These are phyloP conservation scores for Aspergillus neotritici DNA, from an alignment of 2,329 filamentous ascomycete genomes.

Conservation along the genomic window DNA sequence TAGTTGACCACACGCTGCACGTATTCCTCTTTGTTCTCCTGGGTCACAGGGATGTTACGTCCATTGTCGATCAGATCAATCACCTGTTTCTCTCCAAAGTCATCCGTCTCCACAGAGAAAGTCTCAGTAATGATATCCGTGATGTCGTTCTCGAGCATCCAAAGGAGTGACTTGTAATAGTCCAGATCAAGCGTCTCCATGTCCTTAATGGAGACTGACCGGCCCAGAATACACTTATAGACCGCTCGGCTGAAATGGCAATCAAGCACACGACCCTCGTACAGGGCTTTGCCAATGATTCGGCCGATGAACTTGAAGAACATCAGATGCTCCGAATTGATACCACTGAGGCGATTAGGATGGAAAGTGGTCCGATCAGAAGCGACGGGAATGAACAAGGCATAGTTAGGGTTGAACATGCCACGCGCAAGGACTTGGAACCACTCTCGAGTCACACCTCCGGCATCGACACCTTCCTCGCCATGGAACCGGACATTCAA, in stretches of 20 bases:
- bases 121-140: constrained; percentile 96
- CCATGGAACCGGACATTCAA: constrained; percentile 95
- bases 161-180: constrained; percentile 96
- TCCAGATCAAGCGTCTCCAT: constrained; percentile 98
- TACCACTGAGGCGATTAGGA: constrained; percentile 84
- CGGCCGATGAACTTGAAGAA: constrained; percentile 99
- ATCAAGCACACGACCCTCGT: constrained; percentile 90
- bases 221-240: constrained; percentile 95
- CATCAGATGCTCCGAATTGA: constrained; percentile 92
- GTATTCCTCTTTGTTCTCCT: constrained; percentile 98
- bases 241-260: constrained; percentile 98
- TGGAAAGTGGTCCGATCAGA: constrained; percentile 98
- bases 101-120: constrained; percentile 89
- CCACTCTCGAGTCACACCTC: constrained; percentile 96
- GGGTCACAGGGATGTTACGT: constrained; percentile 85
- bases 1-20: constrained; percentile 92
- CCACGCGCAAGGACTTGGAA: constrained; percentile 95
- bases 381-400: constrained; percentile 90
- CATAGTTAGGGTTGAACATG: constrained; percentile 99
- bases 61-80: constrained; percentile 84
- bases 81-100: constrained; percentile 81
- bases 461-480: constrained; percentile 95
- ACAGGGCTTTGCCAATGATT: constrained; percentile 95
- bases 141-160: constrained; percentile 99
- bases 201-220: constrained; percentile 93